A percentile compares a stretch with the other conserved stretches of the same genome.
These are phyloP conservation scores for Aspergillus sp. DNA, from an alignment of 2,329 filamentous ascomycete species.

Conservation along the genomic window DNA sequence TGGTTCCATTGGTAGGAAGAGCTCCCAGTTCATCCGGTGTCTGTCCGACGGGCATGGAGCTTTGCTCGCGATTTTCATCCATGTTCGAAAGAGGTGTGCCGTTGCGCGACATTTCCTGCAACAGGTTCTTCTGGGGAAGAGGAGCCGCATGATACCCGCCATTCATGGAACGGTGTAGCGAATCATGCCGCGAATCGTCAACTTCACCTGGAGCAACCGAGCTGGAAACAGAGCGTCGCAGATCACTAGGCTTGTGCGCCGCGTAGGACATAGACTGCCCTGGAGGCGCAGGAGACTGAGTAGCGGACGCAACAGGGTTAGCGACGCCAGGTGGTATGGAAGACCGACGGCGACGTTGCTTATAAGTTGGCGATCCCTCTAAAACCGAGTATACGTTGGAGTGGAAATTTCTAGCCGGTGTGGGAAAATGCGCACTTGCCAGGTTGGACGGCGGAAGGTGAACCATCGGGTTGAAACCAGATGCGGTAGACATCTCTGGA, in stretches of 20 bases:
- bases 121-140: constrained; percentile 73
- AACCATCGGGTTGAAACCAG: constrained; percentile 82
- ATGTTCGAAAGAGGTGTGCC: constrained; percentile 85
- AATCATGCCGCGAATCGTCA: constrained; percentile 76
- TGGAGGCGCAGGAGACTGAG: constrained; percentile 47
- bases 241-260: constrained; percentile 79
- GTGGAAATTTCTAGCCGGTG: constrained; percentile 66
- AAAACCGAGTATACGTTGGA: constrained; percentile 90
- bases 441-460: constrained; percentile 85
- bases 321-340: constrained; percentile 83
- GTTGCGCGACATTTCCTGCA: constrained; percentile 78
- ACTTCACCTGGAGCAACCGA: constrained; percentile 81
- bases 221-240: constrained; percentile 84
- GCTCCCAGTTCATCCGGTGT: constrained; percentile 66
- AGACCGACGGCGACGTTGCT: constrained; percentile 90
- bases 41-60: constrained; percentile 65
- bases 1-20: constrained; percentile 62
- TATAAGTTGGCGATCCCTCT: constrained; percentile 97
- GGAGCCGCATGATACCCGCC: constrained; percentile 65
- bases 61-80: constrained; percentile 76
- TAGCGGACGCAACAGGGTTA: constrained; percentile 62
- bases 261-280: constrained; percentile 52
- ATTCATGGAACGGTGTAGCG: constrained; percentile 73
- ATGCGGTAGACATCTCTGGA: constrained; percentile 75
- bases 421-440: constrained; percentile 74